phyloP scores from a whole-genome alignment of 495 filamentous ascomycete species.

The Aspergillus carlsbadensis region DNA sequence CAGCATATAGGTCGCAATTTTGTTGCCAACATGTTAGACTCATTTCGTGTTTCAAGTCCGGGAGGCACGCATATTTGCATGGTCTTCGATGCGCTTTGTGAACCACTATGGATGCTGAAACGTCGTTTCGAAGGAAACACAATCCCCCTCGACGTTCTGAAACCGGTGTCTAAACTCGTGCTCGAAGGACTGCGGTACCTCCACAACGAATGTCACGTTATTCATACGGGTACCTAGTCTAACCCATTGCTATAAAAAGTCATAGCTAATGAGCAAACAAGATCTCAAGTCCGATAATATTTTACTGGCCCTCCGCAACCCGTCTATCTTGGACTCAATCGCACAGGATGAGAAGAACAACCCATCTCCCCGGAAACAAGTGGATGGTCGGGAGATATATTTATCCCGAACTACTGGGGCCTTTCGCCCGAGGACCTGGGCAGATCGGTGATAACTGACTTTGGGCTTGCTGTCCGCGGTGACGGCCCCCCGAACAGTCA shows the following conservation, averaged over 20 bases:
- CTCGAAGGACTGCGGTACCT: slow-evolving; percentile 40
- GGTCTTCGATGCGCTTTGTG: slow-evolving; percentile 32
- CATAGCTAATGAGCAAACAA: slow-evolving; percentile 21
- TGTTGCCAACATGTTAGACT: slow-evolving; percentile 29
- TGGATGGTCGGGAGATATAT: slow-evolving; percentile 33
- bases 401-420: slow-evolving; percentile 29
- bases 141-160: slow-evolving; percentile 27
- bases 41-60: slow-evolving; percentile 29
- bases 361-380: slow-evolving; percentile 31
- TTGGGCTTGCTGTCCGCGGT: slow-evolving; percentile 35
- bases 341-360: slow-evolving; percentile 27
- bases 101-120: slow-evolving; percentile 31
- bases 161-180: slow-evolving; percentile 28
- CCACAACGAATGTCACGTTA: slow-evolving; percentile 35
- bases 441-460: slow-evolving; percentile 36
- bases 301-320: slow-evolving; percentile 35
- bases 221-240: slow-evolving; percentile 35
- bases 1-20: slow-evolving; percentile 26
- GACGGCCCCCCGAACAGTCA: slow-evolving; percentile 22
- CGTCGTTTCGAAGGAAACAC: slow-evolving; percentile 21
- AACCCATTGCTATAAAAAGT: slow-evolving; percentile 12
- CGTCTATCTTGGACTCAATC: slow-evolving; percentile 29
- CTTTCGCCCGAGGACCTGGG: slow-evolving; percentile 12
- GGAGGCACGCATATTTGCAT: slow-evolving; percentile 27
- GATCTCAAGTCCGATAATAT: slow-evolving; percentile 47